phyloP scores from a whole-genome alignment of 768 basidiomycete genomes.

The Trichaptum fuscoviolaceum region DNA sequence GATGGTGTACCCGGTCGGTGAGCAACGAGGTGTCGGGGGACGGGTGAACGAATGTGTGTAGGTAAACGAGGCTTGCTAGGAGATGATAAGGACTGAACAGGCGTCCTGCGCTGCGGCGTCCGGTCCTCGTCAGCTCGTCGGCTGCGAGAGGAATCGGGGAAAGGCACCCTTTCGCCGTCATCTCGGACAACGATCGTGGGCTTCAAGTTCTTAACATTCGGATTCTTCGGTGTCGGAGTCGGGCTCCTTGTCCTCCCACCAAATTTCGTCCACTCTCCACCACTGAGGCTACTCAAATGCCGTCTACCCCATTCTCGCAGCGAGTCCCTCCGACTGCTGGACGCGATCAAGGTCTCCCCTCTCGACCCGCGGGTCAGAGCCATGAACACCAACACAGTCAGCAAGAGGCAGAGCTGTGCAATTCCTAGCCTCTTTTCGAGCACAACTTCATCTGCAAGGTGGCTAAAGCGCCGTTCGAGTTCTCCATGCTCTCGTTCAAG shows the following conservation, averaged over 20 bases:
- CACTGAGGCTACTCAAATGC: constrained; percentile 44
- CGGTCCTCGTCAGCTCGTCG: neutral
- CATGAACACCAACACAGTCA: constrained; percentile 83
- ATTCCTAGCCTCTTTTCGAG: constrained; percentile 88
- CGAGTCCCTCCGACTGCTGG: constrained; percentile 17
- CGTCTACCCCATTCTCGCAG: constrained; percentile 53
- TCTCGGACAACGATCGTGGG: neutral
- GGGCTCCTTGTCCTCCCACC: constrained; percentile 27
- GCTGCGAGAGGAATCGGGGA: neutral
- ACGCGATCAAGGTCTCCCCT: constrained; percentile 18
- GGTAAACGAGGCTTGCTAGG: neutral
- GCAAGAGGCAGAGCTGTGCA: constrained; percentile 77
- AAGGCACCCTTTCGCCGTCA: neutral
- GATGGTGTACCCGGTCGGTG: constrained; percentile 13
- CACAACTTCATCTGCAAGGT: constrained; percentile 79
- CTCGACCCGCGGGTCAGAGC: constrained; percentile 73
- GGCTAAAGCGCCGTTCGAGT: constrained; percentile 63
- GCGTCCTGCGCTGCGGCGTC: neutral
- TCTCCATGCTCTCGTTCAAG: constrained; percentile 69
- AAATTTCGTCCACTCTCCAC: constrained; percentile 39
- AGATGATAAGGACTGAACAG: neutral
- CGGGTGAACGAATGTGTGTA: neutral
- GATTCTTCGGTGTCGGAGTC: constrained; percentile 18
- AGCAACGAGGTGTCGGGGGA: constrained; percentile 8
- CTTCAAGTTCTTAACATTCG: neutral